phyloP scores from a whole-genome alignment of 192 early-diverging fungal genomes.

The Coemansia sp. region DNA sequence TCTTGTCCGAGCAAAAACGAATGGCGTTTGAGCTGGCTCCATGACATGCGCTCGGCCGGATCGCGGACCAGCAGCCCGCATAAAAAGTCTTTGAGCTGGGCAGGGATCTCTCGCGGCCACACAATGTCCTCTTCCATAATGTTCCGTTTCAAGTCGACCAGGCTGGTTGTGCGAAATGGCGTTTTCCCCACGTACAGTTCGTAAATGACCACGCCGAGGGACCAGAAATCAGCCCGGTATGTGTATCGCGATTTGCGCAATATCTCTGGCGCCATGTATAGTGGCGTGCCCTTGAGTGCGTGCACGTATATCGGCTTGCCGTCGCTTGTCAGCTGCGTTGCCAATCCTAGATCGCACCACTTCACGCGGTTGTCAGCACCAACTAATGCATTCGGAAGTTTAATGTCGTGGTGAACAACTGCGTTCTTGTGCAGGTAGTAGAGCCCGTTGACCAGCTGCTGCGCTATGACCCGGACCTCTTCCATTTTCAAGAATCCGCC shows the following conservation, averaged over 20 bases:
- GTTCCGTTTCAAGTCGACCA: slow-evolving; percentile 47
- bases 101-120: slow-evolving; percentile 53
- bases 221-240: slow-evolving; percentile 53
- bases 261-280: slow-evolving; percentile 52
- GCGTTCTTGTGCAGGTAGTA: slow-evolving; percentile 62
- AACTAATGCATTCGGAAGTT: slow-evolving; percentile 63
- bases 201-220: slow-evolving; percentile 51
- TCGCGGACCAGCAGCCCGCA: slow-evolving; percentile 36
- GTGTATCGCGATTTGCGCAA: slow-evolving; percentile 50
- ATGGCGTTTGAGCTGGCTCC: slow-evolving; percentile 33
- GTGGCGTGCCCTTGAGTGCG: slow-evolving; percentile 48
- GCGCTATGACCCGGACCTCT: slow-evolving; percentile 39
- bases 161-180: slow-evolving; percentile 45
- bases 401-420: slow-evolving; percentile 74
- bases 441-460: slow-evolving; percentile 61
- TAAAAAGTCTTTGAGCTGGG: slow-evolving; percentile 40
- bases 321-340: slow-evolving; percentile 49
- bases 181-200: slow-evolving; percentile 54
- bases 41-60: slow-evolving; percentile 25
- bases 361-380: slow-evolving; percentile 58
- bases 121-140: slow-evolving; percentile 52
- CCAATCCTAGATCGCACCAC: slow-evolving; percentile 55
- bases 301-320: slow-evolving; percentile 39
- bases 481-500: slow-evolving; percentile 47
- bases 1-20: slow-evolving; percentile 28